Base-by-base conservation (phyloP, 768 basidiomycete genomes). In the Dioszegia hungarica region DNA sequence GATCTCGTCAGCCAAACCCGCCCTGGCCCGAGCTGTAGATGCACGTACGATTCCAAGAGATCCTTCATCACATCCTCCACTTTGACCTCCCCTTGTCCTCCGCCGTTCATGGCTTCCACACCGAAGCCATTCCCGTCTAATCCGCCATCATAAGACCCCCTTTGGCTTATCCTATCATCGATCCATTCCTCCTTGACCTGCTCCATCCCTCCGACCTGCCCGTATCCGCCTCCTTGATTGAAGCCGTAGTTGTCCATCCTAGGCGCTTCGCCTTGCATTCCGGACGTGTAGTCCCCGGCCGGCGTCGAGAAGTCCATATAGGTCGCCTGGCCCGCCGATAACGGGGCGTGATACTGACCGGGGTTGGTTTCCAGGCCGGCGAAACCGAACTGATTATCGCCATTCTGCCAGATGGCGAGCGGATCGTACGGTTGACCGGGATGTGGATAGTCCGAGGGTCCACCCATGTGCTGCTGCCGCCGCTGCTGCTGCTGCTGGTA, bases 21-120 rank as follows among this genome's bases (percentile, higher is more conserved):
- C 11, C 1, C 5, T 28, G 5, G 2, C 11, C n/a, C 10, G 12
- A 17, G 15, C 20, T 20, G n/a, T 11, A 24, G 59, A 57, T 63
- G n/a, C n/a, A n/a, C n/a, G n/a, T 55, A 63, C 62, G 59, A 59
- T 44, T 54, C 22, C 46, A 59, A 50, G 15, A 63, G 31, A 34
- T 59, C 62, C 27, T 63, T 55, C 20, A 51, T 20, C 8, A 29
- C 19, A 22, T 34, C 40, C 24, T 46, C 28, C 48, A 22, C n/a
- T 19, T 51, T 38, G n/a, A 33, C 48, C 14, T 41, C 28, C 33
- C 17, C 36, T 22, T 33, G 41, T 28, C 58, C 24, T 10, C 44
- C 57, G 27, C 47, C 44, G 15, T 5, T 3, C 19, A 49, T 44
- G 5, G 20, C 43, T 8, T 8, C 22, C n/a, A n/a, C n/a, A n/a